Conservation (phyloP, 805 yeast species). For the Ogataea pilisensis region DNA sequence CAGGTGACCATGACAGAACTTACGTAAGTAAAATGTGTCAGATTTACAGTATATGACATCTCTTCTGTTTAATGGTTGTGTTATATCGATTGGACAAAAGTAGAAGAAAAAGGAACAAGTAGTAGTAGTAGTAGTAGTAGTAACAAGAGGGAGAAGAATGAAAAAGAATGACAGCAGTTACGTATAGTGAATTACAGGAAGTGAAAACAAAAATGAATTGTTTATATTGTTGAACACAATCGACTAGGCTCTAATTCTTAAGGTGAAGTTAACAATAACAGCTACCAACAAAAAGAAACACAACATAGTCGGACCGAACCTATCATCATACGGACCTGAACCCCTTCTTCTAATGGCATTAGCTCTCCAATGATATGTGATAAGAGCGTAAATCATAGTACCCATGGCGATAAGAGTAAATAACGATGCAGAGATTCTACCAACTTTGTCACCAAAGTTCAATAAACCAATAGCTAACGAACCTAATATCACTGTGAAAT, state of each 20-base stretch:
- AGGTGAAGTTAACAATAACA: conserved; percentile 84
- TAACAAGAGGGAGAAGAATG: no score
- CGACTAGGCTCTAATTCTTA: conserved; percentile 58
- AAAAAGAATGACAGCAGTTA: no score
- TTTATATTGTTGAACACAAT: neutral
- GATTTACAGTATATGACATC: no score
- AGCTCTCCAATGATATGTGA: conserved; percentile 99
- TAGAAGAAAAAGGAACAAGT: no score
- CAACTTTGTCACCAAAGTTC: conserved; percentile 93
- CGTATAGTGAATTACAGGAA: no score
- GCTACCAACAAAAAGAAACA: conserved; percentile 92
- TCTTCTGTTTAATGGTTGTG: no score
- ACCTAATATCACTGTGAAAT: conserved; percentile 97
- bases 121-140: no score
- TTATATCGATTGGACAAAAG: no score
- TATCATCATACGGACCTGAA: conserved; percentile 98
- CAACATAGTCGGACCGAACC: conserved; percentile 97
- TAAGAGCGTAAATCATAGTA: conserved; percentile 92
- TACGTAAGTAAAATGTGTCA: no score
- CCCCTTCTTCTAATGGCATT: conserved; percentile 97
- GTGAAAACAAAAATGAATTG: no score
- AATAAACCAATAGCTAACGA: conserved; percentile 93
- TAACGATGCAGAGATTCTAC: conserved; percentile 87
- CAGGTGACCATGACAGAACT: no score
- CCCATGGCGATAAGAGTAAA: conserved; percentile 97